A percentile compares a stretch with the other conserved stretches of the same genome.
phyloP scores from a whole-genome alignment of 495 filamentous ascomycete species.

The Cercophora samala region DNA sequence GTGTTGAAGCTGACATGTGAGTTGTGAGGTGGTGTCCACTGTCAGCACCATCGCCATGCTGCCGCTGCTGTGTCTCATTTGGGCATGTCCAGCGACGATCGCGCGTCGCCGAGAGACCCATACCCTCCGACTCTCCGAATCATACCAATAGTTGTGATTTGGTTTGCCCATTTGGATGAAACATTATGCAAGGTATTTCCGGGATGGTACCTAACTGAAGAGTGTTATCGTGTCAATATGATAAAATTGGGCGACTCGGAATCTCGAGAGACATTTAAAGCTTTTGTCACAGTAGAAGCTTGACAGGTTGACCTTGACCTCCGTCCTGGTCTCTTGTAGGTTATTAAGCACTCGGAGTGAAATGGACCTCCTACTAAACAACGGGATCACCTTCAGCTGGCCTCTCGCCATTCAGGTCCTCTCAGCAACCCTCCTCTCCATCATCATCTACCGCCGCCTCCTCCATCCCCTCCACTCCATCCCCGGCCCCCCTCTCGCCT shows the following conservation, averaged over 20 bases:
- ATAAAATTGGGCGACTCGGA: too few species aligned
- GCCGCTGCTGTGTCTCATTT: neutral
- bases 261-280: too few species aligned
- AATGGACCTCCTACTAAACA: too few species aligned
- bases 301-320: too few species aligned
- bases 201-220: neutral
- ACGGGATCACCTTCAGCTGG: neutral
- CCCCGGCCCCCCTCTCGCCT: conserved; percentile 8
- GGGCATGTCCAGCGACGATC: neutral
- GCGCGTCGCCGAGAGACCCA: neutral
- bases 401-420: neutral
- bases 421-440: neutral
- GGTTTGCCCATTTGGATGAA: neutral
- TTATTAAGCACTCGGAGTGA: too few species aligned
- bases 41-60: neutral
- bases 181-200: neutral
- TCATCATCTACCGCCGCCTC: conserved; percentile 2
- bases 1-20: neutral
- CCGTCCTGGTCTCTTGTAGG: too few species aligned
- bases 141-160: neutral
- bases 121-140: neutral
- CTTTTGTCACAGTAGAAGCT: too few species aligned
- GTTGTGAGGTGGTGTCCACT: neutral
- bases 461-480: neutral
- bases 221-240: too few species aligned